Evolutionary conservation across 352 stramenopile genomes (phyloP).

Genomic region (Pythium utonaiense): DNA sequence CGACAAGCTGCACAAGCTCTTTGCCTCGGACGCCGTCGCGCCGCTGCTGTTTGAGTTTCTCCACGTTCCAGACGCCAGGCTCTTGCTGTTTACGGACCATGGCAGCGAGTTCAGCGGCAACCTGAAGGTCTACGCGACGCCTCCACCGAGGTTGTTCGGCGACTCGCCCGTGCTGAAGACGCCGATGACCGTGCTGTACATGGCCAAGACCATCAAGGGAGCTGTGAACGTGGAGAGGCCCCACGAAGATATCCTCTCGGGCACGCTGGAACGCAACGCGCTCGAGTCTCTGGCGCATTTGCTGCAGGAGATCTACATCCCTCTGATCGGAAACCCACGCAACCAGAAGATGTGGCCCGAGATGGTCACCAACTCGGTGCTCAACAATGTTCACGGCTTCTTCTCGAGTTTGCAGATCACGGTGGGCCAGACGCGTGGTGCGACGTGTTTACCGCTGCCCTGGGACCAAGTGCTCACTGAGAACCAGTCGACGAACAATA

Average conservation of each 20-base stretch:
- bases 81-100: constrained; percentile 74
- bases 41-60: constrained; percentile 69
- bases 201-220: constrained; percentile 68
- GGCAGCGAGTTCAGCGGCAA: constrained; percentile 46
- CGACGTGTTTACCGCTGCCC: constrained; percentile 80
- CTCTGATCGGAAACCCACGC: constrained; percentile 65
- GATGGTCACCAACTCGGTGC: constrained; percentile 75
- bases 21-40: constrained; percentile 61
- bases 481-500: constrained; percentile 29
- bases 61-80: constrained; percentile 48
- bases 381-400: constrained; percentile 76
- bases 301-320: constrained; percentile 73
- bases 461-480: constrained; percentile 73
- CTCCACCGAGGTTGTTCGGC: constrained; percentile 45
- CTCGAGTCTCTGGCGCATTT: constrained; percentile 72
- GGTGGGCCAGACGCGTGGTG: constrained; percentile 76
- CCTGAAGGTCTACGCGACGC: constrained; percentile 62
- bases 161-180: constrained; percentile 22
- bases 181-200: constrained; percentile 62
- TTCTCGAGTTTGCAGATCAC: constrained; percentile 88
- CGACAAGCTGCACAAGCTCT: constrained; percentile 52
- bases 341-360: constrained; percentile 82
- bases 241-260: constrained; percentile 70
- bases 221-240: constrained; percentile 54
- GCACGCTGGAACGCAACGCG: constrained; percentile 68